Evolutionary conservation across 2,329 filamentous ascomycete genomes (phyloP), one percentile per base, ranked within the genome.

Genomic region (Beauveria medogensis): DNA sequence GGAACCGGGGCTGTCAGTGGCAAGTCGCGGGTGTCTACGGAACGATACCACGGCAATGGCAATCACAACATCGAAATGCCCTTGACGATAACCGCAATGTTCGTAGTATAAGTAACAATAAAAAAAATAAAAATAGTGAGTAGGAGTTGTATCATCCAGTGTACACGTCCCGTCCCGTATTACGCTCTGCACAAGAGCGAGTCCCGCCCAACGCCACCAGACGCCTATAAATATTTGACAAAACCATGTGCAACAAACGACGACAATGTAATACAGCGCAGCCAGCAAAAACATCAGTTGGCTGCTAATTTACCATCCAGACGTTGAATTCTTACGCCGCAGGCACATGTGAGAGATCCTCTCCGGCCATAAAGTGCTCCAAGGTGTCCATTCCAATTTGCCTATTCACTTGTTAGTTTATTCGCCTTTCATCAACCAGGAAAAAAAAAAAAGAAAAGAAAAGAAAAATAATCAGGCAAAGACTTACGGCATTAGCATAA

Each of bases 401-500:
- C 30, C 73, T 75, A 52, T 14, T 37, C 26, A 5, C 22, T 14
- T 34, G 30, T 48, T 44, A 55, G 50, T 5, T 1, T 50, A 40
- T 22, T 40, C 40, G 14, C 50, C 41, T 54, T 7, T 9, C n/a
- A 1, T 16, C 40, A 6, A n/a, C 40, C 14, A 40, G 7, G 1
- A 16, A 20, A 24, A 5, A 9, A 3, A 14, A 5, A 7, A 37
- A n/a, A 20, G 9, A 6, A 3, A 26, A 16, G 7, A 18, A 30
- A 16, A 55, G 9, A 34, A 12, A 12, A 1, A 5, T 1, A 8
- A 8, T 12, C n/a, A 3, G 30, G 30, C 30, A 12, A 34, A 34
- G 10, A 73, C 74, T 69, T 63, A 76, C 74, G 70, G 65, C 10
- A 71, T 75, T 50, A 77, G 63, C 65, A 76, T 69, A 12, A 75